These are phyloP conservation scores for Nitzschia sp. DNA, from an alignment of 108 stramenopile genomes.

Conservation along the genomic window DNA sequence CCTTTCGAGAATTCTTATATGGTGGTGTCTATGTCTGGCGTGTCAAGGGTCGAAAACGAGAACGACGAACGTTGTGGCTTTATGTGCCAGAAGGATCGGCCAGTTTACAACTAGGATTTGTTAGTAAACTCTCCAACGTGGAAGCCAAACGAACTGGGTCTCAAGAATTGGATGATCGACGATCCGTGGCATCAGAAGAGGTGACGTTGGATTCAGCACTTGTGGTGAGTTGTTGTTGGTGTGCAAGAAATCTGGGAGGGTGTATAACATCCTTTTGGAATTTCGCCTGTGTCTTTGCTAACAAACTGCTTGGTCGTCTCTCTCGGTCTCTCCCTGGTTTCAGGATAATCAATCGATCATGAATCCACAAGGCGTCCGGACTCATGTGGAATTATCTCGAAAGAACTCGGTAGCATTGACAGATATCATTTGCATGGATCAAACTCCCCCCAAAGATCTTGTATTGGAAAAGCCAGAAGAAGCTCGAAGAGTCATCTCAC, in stretches of 20 bases:
- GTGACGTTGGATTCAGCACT: slow-evolving; percentile 60
- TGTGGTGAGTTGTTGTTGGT: slow-evolving; percentile 29
- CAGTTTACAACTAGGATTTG: slow-evolving; percentile 71
- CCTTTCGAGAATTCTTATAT: slow-evolving; percentile 81
- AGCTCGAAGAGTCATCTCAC: slow-evolving; percentile 64
- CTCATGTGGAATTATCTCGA: slow-evolving; percentile 65
- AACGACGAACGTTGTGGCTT: slow-evolving; percentile 80
- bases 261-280: background rate
- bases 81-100: slow-evolving; percentile 71
- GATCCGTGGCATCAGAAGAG: slow-evolving; percentile 46
- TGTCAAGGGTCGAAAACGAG: slow-evolving; percentile 56
- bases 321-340: background rate
- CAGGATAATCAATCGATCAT: slow-evolving; percentile 42
- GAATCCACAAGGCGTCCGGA: slow-evolving; percentile 25
- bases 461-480: slow-evolving; percentile 66
- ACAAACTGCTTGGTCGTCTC: background rate
- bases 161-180: slow-evolving; percentile 7
- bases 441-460: slow-evolving; percentile 28
- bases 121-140: slow-evolving; percentile 55
- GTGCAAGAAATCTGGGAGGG: no score
- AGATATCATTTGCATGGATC: slow-evolving; percentile 63
- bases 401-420: slow-evolving; percentile 78
- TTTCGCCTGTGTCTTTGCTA: background rate
- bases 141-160: slow-evolving; percentile 27
- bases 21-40: slow-evolving; percentile 78